A percentile compares a stretch with the other conserved stretches of the same genome.
Evolutionary conservation across 2,329 filamentous ascomycete genomes (phyloP).

Genomic region (Scytalidium sp.): DNA sequence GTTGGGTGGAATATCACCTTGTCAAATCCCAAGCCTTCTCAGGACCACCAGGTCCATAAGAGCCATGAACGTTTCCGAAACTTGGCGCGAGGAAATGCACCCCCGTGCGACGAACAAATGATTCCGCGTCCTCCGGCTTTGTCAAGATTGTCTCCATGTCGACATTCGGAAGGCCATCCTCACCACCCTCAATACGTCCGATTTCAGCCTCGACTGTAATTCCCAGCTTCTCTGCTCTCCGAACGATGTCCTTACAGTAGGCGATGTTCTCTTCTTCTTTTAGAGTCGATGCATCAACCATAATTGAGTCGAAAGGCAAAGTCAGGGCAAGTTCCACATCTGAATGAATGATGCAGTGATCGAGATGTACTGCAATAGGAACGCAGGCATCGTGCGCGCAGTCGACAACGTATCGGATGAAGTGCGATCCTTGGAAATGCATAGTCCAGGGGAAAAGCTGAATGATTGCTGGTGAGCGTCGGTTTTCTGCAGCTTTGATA

Average conservation of each 20-base stretch:
- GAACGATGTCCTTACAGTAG: slow-evolving; percentile 59
- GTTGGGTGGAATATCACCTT: too few relatives aligned
- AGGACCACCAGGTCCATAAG: slow-evolving; percentile 65
- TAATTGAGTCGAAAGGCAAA: slow-evolving; percentile 65
- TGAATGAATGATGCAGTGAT: slow-evolving; percentile 67
- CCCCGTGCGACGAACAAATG: slow-evolving; percentile 68
- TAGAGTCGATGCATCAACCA: slow-evolving; percentile 73
- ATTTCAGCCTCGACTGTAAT: slow-evolving; percentile 69
- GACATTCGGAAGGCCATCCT: slow-evolving; percentile 7
- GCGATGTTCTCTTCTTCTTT: slow-evolving; percentile 65
- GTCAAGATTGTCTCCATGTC: slow-evolving; percentile 44
- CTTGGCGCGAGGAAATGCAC: slow-evolving; percentile 74
- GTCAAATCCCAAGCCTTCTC: slow-evolving; percentile 60
- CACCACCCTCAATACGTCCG: slow-evolving; percentile 38
- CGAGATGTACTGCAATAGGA: slow-evolving; percentile 61
- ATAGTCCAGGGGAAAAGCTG: slow-evolving; percentile 74
- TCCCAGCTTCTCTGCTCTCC: slow-evolving; percentile 59
- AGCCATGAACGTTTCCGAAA: slow-evolving; percentile 74
- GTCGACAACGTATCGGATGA: slow-evolving; percentile 53
- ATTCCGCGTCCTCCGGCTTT: slow-evolving; percentile 61
- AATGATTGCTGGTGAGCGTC: slow-evolving; percentile 65
- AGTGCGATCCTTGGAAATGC: slow-evolving; percentile 56
- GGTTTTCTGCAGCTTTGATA: slow-evolving; percentile 65
- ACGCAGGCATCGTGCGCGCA: slow-evolving; percentile 55
- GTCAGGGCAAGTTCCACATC: slow-evolving; percentile 42